phyloP scores from a whole-genome alignment of 805 yeast genomes.

The Schwanniomyces polymorphus region DNA sequence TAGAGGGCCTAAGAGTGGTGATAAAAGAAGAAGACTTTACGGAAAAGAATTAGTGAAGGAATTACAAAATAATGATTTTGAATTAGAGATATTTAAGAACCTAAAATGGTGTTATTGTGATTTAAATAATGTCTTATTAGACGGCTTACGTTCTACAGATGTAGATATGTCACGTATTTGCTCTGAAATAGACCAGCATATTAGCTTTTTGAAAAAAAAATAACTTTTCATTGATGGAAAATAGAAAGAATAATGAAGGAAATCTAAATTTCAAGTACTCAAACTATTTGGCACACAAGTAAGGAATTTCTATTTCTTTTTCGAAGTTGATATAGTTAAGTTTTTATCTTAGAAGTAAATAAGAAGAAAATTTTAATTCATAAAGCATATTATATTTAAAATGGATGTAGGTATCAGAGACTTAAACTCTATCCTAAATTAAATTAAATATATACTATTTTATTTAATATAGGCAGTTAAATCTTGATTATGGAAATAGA shows the following conservation, averaged over 20 bases:
- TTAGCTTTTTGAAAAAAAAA: slow-evolving; percentile 16
- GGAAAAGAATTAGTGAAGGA: slow-evolving; percentile 22
- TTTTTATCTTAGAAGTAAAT: neutral
- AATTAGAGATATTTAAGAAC: slow-evolving; percentile 24
- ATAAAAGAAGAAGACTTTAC: slow-evolving; percentile 28
- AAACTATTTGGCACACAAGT: neutral
- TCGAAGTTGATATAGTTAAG: too few species aligned
- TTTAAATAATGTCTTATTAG: slow-evolving; percentile 16
- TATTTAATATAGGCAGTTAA: too few species aligned
- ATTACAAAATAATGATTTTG: slow-evolving; percentile 26
- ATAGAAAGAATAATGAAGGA: neutral
- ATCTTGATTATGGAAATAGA: too few species aligned
- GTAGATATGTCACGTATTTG: slow-evolving; percentile 24
- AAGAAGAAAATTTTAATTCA: too few species aligned
- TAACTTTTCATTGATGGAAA: neutral
- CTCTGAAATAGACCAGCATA: slow-evolving; percentile 20
- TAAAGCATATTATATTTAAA: too few species aligned
- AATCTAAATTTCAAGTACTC: neutral
- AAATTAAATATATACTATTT: too few species aligned
- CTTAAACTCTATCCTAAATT: too few species aligned
- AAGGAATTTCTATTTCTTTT: neutral
- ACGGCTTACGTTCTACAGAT: slow-evolving; percentile 19
- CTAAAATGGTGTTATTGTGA: slow-evolving; percentile 30
- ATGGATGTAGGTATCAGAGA: too few species aligned
- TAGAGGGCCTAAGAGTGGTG: slow-evolving; percentile 24